These are phyloP conservation scores for Microdochium nivale DNA, from an alignment of 2,329 filamentous ascomycete species.

Conservation along the genomic window DNA sequence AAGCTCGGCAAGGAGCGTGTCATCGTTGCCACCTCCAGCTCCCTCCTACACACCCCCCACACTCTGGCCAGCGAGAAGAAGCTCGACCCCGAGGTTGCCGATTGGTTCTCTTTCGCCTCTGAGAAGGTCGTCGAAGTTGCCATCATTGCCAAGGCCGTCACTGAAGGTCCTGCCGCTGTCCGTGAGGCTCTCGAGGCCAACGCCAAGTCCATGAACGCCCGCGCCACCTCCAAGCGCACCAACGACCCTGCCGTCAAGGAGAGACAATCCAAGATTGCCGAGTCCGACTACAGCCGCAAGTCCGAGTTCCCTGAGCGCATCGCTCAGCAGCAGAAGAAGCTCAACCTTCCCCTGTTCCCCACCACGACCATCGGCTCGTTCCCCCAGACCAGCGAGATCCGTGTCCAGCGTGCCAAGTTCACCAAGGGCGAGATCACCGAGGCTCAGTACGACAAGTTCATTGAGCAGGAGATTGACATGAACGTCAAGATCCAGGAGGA, in stretches of 20 bases:
- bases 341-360: constrained; percentile 93
- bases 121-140: constrained; percentile 92
- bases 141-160: constrained; percentile 94
- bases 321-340: constrained; percentile 79
- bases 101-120: constrained; percentile 97
- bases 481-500: constrained; percentile 97
- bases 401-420: constrained; percentile 93
- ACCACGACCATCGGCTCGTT: constrained; percentile 99
- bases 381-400: constrained; percentile 99
- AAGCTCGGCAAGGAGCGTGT: constrained; percentile 96
- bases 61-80: constrained; percentile 98
- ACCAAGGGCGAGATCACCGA: constrained; percentile 96
- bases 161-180: constrained; percentile 80
- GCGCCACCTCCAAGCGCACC: constrained; percentile 86
- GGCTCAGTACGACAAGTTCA: constrained; percentile 95
- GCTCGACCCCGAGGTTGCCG: constrained; percentile 82
- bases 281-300: constrained; percentile 85
- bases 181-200: constrained; percentile 90
- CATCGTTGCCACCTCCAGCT: constrained; percentile 93
- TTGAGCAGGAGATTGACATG: constrained; percentile 95
- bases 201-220: constrained; percentile 85
- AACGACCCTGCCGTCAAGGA: constrained; percentile 98
- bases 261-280: constrained; percentile 79
- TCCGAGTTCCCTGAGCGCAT: constrained; percentile 81
- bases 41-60: constrained; percentile 96